Base-by-base conservation (phyloP, 1,284 basidiomycete genomes). In the Testicularia cyperi region DNA sequence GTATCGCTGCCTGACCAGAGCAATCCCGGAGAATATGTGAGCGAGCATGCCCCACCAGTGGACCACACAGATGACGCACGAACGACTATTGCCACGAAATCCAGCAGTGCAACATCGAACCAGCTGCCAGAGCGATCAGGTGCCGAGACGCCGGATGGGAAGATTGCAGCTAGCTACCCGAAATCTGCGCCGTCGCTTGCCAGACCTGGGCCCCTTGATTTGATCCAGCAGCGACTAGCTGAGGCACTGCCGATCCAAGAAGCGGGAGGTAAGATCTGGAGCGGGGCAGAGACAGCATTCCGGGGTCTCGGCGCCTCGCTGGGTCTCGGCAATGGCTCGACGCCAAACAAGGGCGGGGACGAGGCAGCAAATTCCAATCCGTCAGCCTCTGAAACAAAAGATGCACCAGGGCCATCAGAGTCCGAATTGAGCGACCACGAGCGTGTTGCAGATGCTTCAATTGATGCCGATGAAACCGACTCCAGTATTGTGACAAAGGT, bases 231-330 rank as follows among this genome's bases (percentile, higher is more conserved):
- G 15, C 23, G 38, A 19, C 23, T 52, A 0, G 37, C 37, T 2
- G 48, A 52, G 8, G 48, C 38, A 9, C 39, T 43, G 6, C 45
- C 57, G 6, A 51, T 61, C 8, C 51, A 54, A 29, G 58, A 62
- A 24, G 58, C 58, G 14, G 51, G 57, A 15, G 49, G 43, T 24
- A 62, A 62, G 44, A 51, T 62, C 40, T 62, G 58, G 58, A 62
- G 16, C 20, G 52, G 58, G 19, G 58, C 58, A 6, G 58, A 62
- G 26, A 24, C 39, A 5, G 58, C 49, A 3, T 47, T 55, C 14
- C 46, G 44, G 7, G 58, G 58, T 10, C 29, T 62, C 24, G 36
- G 58, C 5, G 46, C 58, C 28, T 55, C 58, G 21, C 39, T 62
- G 8, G 58, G 58, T 4, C 21, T 62, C 0, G 46, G 37, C 2